Evolutionary conservation across 2,329 filamentous ascomycete species (phyloP).

Genomic region (Fusarium nurragi): DNA sequence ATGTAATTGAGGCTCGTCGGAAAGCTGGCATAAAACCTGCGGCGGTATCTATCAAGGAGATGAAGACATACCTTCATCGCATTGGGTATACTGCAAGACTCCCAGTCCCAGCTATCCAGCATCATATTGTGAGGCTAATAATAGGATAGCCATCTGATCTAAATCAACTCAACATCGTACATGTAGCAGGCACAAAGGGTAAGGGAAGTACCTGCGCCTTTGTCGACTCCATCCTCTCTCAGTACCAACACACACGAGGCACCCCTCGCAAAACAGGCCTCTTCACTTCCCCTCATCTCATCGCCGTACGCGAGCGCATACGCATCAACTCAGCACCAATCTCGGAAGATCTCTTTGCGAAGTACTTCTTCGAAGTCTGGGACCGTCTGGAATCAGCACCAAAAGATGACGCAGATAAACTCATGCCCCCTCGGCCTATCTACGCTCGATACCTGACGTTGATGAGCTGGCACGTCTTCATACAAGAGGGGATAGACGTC

Average conservation of each 20-base stretch:
- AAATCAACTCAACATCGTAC: constrained; percentile 70
- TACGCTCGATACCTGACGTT: constrained; percentile 72
- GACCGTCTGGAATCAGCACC: constrained; percentile 59
- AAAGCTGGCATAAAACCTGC: constrained; percentile 79
- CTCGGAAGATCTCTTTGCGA: constrained; percentile 66
- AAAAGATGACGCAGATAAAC: constrained; percentile 46
- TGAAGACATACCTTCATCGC: constrained; percentile 78
- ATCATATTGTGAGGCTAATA: not conserved
- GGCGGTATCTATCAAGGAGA: constrained; percentile 76
- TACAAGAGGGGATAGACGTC: constrained; percentile 68
- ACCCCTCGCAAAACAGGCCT: constrained; percentile 64
- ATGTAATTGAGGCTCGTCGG: constrained; percentile 79
- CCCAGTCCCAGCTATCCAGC: not conserved
- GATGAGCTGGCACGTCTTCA: constrained; percentile 73
- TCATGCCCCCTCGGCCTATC: constrained; percentile 58
- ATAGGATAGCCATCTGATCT: constrained; percentile 57
- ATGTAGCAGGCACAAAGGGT: constrained; percentile 80
- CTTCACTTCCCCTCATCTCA: constrained; percentile 75
- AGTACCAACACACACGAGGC: constrained; percentile 53
- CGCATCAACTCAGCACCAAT: constrained; percentile 68
- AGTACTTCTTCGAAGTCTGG: constrained; percentile 76
- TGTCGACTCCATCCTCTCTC: constrained; percentile 68
- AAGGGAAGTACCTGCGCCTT: constrained; percentile 80
- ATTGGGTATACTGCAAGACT: constrained; percentile 75
- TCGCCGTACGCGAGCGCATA: constrained; percentile 74